Base-by-base conservation (phyloP, 768 basidiomycete species). In the Tylopilus vinaceipallidus region DNA sequence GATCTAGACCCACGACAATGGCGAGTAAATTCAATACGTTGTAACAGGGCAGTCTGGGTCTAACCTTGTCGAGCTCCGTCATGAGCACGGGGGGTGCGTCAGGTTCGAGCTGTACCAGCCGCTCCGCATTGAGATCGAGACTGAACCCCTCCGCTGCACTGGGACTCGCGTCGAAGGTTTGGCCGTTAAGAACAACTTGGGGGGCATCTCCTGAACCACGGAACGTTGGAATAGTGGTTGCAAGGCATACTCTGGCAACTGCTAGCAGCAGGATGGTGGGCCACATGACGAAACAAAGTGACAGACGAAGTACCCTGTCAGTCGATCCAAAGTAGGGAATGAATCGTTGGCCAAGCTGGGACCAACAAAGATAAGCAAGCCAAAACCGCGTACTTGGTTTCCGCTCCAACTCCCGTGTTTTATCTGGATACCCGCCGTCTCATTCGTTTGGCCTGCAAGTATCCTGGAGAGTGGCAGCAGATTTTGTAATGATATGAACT, bases 41-140 rank as follows among this genome's bases (percentile, higher is more conserved):
- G 16, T 19, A 13, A 8, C 2, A n/a, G 17, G 9, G 19, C 7
- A 13, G 20, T 17, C 12, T 24, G 11, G 30, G 27, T 17, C 57
- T 9, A 26, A 87, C 88, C 84, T 95, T 97, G 58, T 94, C 86
- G n/a, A 88, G 70, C 69, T 97, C 94, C 13, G 91, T 81, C 73
- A 93, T 86, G 86, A 82, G 87, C 44, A 86, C 78, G 4, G 90
- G 86, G 11, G 73, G 72, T 61, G 82, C 72, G 30, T 79, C 86
- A n/a, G n/a, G n/a, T 46, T 86, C 80, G 62, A 91, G 73, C 65
- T 91, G 81, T 44, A 95, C 83, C 45, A 94, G 78, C 43, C 93
- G 80, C 45, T 74, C 74, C 38, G 80, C 86, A 50, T 78, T 75
- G 46, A 95, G 74, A 71, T 94, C 85, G 51, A 91, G 74, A 64